These are phyloP conservation scores for Linnemannia elongata DNA, from an alignment of 192 early-diverging fungal genomes.

Conservation along the genomic window DNA sequence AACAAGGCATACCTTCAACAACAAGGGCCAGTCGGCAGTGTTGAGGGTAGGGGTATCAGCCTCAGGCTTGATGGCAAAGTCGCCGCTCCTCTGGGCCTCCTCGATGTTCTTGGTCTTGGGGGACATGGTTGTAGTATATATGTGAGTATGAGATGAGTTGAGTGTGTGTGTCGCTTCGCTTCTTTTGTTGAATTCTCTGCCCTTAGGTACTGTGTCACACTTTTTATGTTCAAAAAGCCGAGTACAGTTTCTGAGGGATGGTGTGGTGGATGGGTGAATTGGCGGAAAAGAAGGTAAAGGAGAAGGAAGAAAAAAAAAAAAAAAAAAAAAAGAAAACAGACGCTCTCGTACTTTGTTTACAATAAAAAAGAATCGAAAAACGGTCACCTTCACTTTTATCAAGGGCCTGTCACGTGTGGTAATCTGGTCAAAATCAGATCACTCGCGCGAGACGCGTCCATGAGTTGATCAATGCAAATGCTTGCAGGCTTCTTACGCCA, in stretches of 20 bases:
- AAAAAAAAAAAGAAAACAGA: background rate
- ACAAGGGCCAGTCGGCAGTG: slow-evolving; percentile 95
- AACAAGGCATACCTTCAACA: slow-evolving; percentile 79
- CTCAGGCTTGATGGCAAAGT: slow-evolving; percentile 87
- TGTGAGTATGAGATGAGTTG: background rate
- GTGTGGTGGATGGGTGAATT: background rate
- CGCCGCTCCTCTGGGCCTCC: slow-evolving; percentile 54
- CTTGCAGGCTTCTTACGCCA: too few relatives aligned
- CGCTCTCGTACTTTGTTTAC: background rate
- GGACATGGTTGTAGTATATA: slow-evolving; percentile 25
- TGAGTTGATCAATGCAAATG: too few relatives aligned
- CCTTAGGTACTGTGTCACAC: slow-evolving; percentile 57
- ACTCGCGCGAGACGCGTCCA: too few relatives aligned
- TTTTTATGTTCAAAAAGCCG: slow-evolving; percentile 50
- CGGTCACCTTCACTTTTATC: background rate
- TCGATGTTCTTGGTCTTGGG: slow-evolving; percentile 42
- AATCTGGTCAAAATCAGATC: too few relatives aligned
- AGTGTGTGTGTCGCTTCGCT: background rate
- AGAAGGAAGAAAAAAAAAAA: background rate
- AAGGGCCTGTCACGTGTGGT: too few relatives aligned
- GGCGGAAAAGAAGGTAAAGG: background rate
- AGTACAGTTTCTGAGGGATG: slow-evolving; percentile 57
- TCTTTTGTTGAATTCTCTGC: slow-evolving; percentile 39
- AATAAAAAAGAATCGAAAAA: slow-evolving; percentile 12
- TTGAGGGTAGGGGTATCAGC: slow-evolving; percentile 83